These are phyloP conservation scores for Arabidopsis hybrid DNA, from an alignment of 441 rosid genomes.

Conservation along the genomic window DNA sequence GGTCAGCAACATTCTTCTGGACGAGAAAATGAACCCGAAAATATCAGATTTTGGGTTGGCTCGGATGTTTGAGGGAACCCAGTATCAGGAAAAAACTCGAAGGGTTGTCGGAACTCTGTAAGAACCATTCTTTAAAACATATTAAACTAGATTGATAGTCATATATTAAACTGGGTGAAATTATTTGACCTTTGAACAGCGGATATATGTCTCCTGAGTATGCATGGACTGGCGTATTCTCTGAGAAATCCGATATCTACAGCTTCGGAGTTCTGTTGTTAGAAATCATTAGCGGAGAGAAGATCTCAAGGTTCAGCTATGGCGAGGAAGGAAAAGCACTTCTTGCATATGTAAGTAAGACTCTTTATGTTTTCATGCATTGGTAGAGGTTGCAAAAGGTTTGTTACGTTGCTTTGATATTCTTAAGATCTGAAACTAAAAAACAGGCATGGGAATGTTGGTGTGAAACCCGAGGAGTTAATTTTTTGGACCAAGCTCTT, in stretches of 20 bases:
- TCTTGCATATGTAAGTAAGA: conserved; percentile 51
- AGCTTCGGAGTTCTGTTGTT: conserved; percentile 63
- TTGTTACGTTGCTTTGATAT: not conserved
- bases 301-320: conserved; percentile 44
- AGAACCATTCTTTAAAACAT: not conserved
- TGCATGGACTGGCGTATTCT: conserved; percentile 56
- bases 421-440: conserved; percentile 1
- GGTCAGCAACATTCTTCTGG: conserved; percentile 45
- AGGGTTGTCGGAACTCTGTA: conserved; percentile 47
- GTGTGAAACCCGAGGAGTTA: conserved; percentile 23
- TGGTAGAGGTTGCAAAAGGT: not conserved
- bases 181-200: conserved; percentile 27
- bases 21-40: conserved; percentile 42
- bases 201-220: conserved; percentile 67
- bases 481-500: conserved; percentile 19
- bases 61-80: conserved; percentile 44
- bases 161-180: not conserved
- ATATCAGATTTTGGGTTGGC: conserved; percentile 54
- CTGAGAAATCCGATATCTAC: conserved; percentile 61
- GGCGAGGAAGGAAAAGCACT: conserved; percentile 48
- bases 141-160: not conserved
- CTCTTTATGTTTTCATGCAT: not conserved
- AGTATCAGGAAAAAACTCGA: conserved; percentile 40
- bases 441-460: conserved; percentile 32
- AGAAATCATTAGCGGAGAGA: conserved; percentile 69